Percentiles rank a stretch among this genome's conserved stretches.
Evolutionary conservation across 1,139 yeast genomes (phyloP).

Genomic region (Pichia sorboxylosa): DNA sequence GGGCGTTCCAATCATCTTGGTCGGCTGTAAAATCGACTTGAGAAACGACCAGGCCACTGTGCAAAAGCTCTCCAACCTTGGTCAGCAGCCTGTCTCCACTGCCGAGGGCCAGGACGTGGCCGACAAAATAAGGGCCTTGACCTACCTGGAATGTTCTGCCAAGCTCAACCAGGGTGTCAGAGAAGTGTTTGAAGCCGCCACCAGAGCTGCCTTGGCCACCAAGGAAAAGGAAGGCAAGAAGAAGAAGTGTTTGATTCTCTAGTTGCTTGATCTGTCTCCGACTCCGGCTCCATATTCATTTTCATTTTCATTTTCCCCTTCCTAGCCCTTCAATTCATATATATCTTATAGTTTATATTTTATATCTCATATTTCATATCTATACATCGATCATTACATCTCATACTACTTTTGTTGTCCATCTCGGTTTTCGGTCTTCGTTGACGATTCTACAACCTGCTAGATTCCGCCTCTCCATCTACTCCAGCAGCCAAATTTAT

Average conservation of each 20-base stretch:
- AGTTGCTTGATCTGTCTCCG: no score
- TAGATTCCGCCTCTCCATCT: no score
- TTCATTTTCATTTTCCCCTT: no score
- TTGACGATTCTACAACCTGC: no score
- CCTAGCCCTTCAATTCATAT: no score
- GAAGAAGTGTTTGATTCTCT: conserved; percentile 33
- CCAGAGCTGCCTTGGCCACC: conserved; percentile 70
- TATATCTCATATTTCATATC: no score
- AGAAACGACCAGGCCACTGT: conserved; percentile 73
- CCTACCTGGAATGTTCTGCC: conserved; percentile 89
- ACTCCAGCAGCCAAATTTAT: no score
- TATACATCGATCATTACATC: no score
- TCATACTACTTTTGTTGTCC: no score
- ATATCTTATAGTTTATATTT: no score
- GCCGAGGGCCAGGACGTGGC: conserved; percentile 81
- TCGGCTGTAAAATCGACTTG: conserved; percentile 85
- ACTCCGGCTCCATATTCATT: no score
- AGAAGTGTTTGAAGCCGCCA: conserved; percentile 86
- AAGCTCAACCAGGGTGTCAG: conserved; percentile 84
- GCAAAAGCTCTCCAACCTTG: conserved; percentile 63
- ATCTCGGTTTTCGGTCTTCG: no score
- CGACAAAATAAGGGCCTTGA: conserved; percentile 74
- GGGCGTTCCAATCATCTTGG: conserved; percentile 87
- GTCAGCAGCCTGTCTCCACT: conserved; percentile 63
- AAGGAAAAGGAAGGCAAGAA: conserved; percentile 47